A percentile compares a stretch with the other conserved stretches of the same genome.
These are phyloP conservation scores for Teunomyces kruisii DNA, from an alignment of 805 yeast species.

Conservation along the genomic window DNA sequence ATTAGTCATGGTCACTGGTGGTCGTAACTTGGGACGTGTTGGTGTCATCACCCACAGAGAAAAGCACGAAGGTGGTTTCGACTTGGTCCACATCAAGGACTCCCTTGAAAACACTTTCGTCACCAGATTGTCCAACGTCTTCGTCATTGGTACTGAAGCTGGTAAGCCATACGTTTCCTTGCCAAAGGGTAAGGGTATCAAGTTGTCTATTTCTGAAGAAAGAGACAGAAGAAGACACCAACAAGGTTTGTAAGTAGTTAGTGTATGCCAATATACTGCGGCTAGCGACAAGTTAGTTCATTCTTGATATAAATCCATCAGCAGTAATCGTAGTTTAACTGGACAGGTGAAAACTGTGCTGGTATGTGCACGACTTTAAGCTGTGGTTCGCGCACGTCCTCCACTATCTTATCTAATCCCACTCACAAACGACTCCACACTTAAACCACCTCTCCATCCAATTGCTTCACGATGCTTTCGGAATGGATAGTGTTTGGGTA, in stretches of 20 bases:
- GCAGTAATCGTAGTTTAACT: too few species aligned
- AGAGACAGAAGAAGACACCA: slow-evolving; percentile 48
- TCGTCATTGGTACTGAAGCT: slow-evolving; percentile 42
- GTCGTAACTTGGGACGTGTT: slow-evolving; percentile 44
- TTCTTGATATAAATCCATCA: neutral
- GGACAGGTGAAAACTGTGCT: too few species aligned
- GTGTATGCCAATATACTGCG: neutral
- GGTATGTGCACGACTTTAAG: too few species aligned
- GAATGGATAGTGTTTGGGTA: neutral
- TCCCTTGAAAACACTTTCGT: slow-evolving; percentile 42
- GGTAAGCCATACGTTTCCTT: slow-evolving; percentile 41
- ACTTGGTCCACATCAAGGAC: slow-evolving; percentile 43
- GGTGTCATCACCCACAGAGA: slow-evolving; percentile 45
- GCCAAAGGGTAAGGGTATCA: slow-evolving; percentile 48
- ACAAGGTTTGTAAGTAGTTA: slow-evolving; percentile 29
- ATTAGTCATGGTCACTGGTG: slow-evolving; percentile 45
- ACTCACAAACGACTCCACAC: too few species aligned
- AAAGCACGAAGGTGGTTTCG: slow-evolving; percentile 45
- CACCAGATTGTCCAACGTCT: slow-evolving; percentile 43
- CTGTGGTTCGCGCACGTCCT: neutral
- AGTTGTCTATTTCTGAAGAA: slow-evolving; percentile 43
- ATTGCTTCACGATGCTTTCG: neutral
- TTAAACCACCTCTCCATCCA: neutral
- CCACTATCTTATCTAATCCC: neutral
- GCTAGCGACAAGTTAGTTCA: neutral